Conservation (phyloP, 305 asterid species). For the Stenogyne calaminthoides region DNA sequence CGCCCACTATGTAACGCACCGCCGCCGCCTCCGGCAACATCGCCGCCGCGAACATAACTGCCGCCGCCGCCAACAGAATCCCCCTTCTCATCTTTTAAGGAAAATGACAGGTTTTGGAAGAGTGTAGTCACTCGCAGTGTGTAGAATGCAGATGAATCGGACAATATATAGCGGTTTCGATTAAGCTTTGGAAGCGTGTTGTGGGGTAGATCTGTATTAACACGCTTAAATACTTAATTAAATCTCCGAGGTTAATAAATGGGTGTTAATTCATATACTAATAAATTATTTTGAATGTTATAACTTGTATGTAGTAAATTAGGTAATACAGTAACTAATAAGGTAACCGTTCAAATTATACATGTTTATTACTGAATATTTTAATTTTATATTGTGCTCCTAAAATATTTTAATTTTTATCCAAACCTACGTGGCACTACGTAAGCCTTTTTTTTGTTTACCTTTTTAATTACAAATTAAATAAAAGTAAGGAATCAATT, state of each 20-base stretch:
- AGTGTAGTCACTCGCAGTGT: neutral
- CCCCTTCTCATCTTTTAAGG: conserved; percentile 20
- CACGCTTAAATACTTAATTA: neutral
- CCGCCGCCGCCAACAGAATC: conserved; percentile 38
- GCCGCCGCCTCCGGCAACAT: conserved; percentile 67
- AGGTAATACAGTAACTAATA: too few relatives aligned
- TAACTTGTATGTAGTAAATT: too few relatives aligned
- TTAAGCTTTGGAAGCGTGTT: conserved; percentile 29
- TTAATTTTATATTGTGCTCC: too few relatives aligned
- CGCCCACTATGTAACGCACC: conserved; percentile 59
- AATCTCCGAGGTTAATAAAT: neutral
- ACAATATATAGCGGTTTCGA: conserved; percentile 1
- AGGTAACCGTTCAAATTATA: too few relatives aligned
- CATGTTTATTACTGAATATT: too few relatives aligned
- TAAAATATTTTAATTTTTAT: too few relatives aligned
- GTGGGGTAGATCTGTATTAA: conserved; percentile 41
- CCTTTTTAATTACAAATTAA: too few relatives aligned
- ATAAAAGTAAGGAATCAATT: too few relatives aligned
- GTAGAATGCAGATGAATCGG: conserved; percentile 13
- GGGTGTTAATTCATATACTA: too few relatives aligned
- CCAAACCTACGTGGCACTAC: too few relatives aligned
- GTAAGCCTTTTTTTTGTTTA: too few relatives aligned
- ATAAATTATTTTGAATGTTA: too few relatives aligned
- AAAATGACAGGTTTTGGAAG: neutral
- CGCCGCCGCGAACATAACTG: conserved; percentile 51